phyloP scores from a whole-genome alignment of 108 stramenopile genomes.

The Cyclotella distinguenda region DNA sequence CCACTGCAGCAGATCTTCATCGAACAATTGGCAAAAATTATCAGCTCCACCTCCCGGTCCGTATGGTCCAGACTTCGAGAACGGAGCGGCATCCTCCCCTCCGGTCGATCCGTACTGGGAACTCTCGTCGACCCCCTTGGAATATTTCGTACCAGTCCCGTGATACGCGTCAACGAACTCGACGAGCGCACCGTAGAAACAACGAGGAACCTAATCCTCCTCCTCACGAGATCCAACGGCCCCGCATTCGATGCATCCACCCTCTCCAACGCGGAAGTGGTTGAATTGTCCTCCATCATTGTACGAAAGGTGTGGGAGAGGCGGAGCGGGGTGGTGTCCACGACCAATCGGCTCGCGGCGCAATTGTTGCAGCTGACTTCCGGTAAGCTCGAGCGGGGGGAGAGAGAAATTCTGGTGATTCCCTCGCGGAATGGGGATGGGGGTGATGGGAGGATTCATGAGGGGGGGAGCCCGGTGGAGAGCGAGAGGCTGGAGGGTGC shows the following conservation, averaged over 20 bases:
- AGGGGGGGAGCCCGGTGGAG: slow-evolving; percentile 1
- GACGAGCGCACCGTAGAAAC: slow-evolving; percentile 79
- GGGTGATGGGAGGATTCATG: slow-evolving; percentile 36
- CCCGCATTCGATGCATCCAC: slow-evolving; percentile 55
- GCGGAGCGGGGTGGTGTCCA: slow-evolving; percentile 62
- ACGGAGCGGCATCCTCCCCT: slow-evolving; percentile 66
- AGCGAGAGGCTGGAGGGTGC: slow-evolving; percentile 42
- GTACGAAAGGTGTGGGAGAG: slow-evolving; percentile 74
- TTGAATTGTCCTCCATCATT: slow-evolving; percentile 62
- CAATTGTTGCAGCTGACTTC: slow-evolving; percentile 75
- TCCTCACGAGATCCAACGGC: slow-evolving; percentile 37
- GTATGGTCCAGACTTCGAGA: slow-evolving; percentile 65
- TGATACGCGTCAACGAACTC: slow-evolving; percentile 64
- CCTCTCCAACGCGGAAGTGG: slow-evolving; percentile 54
- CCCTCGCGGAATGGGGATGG: slow-evolving; percentile 14
- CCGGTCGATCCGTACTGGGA: slow-evolving; percentile 73
- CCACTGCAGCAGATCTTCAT: slow-evolving; percentile 80
- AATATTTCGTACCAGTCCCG: slow-evolving; percentile 70
- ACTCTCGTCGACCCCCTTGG: slow-evolving; percentile 87
- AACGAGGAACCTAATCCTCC: slow-evolving; percentile 60
- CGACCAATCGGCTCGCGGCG: slow-evolving; percentile 65
- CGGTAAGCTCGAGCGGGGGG: slow-evolving; percentile 60
- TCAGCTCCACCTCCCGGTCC: slow-evolving; percentile 60
- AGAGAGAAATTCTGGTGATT: slow-evolving; percentile 46
- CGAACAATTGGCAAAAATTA: slow-evolving; percentile 84